Evolutionary conservation across 441 rosid species (phyloP).

Genomic region (Adansonia madagascariensis): DNA sequence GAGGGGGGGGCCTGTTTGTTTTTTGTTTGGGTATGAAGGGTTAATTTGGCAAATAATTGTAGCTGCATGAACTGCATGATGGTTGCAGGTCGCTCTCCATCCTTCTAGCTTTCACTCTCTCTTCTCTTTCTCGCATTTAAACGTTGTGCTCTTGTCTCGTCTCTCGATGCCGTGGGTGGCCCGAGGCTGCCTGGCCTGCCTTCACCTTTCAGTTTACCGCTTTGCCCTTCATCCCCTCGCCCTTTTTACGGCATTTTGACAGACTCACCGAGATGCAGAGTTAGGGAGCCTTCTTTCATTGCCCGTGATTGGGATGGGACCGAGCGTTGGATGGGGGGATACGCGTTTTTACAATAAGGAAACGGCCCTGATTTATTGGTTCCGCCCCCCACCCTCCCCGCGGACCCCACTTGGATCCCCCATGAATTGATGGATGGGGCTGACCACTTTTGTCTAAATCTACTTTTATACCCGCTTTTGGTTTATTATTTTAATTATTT

Average conservation of each 20-base stretch:
- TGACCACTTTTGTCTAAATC: neutral
- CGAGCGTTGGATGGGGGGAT: neutral
- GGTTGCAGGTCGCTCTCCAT: constrained; percentile 37
- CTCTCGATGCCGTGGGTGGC: neutral
- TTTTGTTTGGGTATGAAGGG: neutral
- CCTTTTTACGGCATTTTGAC: neutral
- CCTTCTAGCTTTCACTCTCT: constrained; percentile 6
- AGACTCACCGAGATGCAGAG: neutral
- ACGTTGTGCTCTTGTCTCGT: neutral
- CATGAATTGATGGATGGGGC: neutral
- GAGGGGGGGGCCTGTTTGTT: neutral
- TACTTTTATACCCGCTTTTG: neutral
- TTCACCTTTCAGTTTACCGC: neutral
- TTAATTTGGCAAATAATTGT: constrained; percentile 1
- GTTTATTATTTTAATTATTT: neutral
- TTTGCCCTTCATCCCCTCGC: neutral
- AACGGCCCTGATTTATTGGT: neutral
- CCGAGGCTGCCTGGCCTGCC: neutral
- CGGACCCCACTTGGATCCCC: neutral
- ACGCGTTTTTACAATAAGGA: constrained; percentile 5
- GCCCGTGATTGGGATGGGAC: neutral
- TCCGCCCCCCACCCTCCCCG: neutral
- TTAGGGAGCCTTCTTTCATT: too few species aligned
- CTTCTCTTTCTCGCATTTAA: constrained; percentile 7
- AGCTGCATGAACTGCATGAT: neutral